Evolutionary conservation across 768 basidiomycete genomes (phyloP), one percentile per base, ranked within the genome.

Genomic region (Rhizopogon rudus): DNA sequence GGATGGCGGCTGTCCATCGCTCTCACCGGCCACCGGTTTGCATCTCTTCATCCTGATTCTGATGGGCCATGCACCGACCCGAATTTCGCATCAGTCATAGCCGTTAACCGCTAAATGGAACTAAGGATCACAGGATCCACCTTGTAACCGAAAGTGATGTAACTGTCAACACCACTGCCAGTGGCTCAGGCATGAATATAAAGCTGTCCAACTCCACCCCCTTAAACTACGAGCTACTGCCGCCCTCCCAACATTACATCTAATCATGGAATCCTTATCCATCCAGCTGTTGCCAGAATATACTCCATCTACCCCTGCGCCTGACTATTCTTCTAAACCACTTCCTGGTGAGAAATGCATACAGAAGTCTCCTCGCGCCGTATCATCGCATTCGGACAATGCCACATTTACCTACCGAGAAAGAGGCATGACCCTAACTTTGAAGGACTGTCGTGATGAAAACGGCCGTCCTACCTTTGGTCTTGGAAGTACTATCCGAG

Each of bases 261-360:
- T 14, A 33, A 28, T 41, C 17, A 53, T 53, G 52, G 31, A 51
- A 4, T 5, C 43, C 44, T 52, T 33, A 52, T 57, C 53, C 58
- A 53, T 28, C 59, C 50, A 44, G 16, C n/a, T 31, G 13, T 73
- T 83, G 33, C 83, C 87, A 17, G 65, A 64, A 6, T 88, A 88
- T 63, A 75, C 82, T 0, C 75, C 80, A 2, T 78, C 83, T 6
- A 67, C 69, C 2, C 79, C 80, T 28, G 74, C 77, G 9, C 87
- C 87, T 1, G 64, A 70, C 7, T 89, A 88, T 63, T 83, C 87
- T 46, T 75, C 66, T 37, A 76, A 77, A 28, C 84, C 81, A 35
- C 65, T 74, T 4, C 71, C 67, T 2, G 81, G 77, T 28, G 86
- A 88, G 60, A 71, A 73, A 52, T 72, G 73, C 16, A 77, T 88